Evolutionary conservation across 129 eudicot species (phyloP).

Genomic region (Flaveria sonorensis): DNA sequence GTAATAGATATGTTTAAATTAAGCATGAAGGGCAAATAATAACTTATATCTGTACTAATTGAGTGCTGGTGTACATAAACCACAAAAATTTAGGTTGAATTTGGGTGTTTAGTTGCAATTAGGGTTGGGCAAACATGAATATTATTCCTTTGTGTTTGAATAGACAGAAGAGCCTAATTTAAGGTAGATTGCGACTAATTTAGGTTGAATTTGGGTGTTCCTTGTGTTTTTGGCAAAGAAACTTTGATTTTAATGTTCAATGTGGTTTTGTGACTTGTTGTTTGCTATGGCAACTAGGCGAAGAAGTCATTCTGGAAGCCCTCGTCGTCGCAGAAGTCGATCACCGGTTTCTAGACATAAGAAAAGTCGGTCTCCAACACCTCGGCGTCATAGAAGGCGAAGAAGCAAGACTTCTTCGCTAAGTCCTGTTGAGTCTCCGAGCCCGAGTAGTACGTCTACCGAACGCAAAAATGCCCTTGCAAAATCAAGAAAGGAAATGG

Average conservation of each 20-base stretch:
- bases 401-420: conserved; percentile 64
- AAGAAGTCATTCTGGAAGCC: conserved; percentile 69
- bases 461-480: conserved; percentile 60
- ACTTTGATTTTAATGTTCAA: background rate
- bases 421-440: conserved; percentile 65
- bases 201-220: too few species aligned
- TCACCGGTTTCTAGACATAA: conserved; percentile 75
- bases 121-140: background rate
- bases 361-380: conserved; percentile 76
- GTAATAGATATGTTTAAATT: background rate
- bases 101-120: background rate
- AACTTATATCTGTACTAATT: background rate
- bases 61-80: background rate
- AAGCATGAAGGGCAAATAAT: background rate
- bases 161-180: background rate
- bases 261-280: conserved; percentile 1
- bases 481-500: conserved; percentile 80
- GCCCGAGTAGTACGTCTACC: conserved; percentile 50
- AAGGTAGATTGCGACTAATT: background rate
- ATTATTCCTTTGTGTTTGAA: background rate
- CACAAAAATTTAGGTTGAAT: background rate
- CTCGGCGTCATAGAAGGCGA: conserved; percentile 72
- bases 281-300: conserved; percentile 50
- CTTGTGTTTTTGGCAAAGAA: background rate
- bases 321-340: conserved; percentile 70